Base-by-base conservation (phyloP, 768 basidiomycete genomes). In the Boletus fagicola region DNA sequence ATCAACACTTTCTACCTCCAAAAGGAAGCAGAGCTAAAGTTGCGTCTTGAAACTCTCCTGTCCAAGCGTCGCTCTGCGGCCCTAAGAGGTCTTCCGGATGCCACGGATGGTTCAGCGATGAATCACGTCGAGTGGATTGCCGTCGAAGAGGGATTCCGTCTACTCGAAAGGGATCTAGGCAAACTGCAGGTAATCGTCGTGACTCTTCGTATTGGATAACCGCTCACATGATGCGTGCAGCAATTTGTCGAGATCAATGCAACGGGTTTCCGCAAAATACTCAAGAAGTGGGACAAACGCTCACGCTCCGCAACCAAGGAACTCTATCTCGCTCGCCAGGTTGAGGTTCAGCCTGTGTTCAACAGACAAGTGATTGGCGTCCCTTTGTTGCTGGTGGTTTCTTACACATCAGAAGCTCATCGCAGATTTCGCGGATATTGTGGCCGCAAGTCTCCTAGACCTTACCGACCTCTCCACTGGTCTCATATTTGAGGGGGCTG, bases 251-350 rank as follows among this genome's bases (percentile, higher is more conserved):
- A 98, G 74, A 90, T 97, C 67, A 99, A 98, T 70, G 97, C 90
- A 7, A 93, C 87, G 11, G 97, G 94, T 4, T 98, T 98, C 72
- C 84, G 95, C 45, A 98, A 98, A 72, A 98, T 98, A 48, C 74
- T 98, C 59, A 98, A 99, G 70, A 99, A 99, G 71, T 99, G 93
- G 82, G 97, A 98, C 75, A 99, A 98, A 74, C 84, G 93, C 47
- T 94, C 94, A 38, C 97, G 87, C 43, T 94, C 92, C 2, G 86
- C 88, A 22, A 98, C 92, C n/a, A 98, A 94, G 69, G 97, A 99
- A 68, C 80, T 98, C 5, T 98, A 98, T 73, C 84, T 99, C 20
- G 84, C 92, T 46, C 85, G 97, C 31, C 97, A 98, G 70, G 95
- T 99, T 2, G 97, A 99, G 63, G 91, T 98, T n/a, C 97, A 98